A percentile compares a stretch with the other conserved stretches of the same genome.
These are phyloP conservation scores for Larix kaempferi DNA, from an alignment of 75 land plant species.

Conservation along the genomic window DNA sequence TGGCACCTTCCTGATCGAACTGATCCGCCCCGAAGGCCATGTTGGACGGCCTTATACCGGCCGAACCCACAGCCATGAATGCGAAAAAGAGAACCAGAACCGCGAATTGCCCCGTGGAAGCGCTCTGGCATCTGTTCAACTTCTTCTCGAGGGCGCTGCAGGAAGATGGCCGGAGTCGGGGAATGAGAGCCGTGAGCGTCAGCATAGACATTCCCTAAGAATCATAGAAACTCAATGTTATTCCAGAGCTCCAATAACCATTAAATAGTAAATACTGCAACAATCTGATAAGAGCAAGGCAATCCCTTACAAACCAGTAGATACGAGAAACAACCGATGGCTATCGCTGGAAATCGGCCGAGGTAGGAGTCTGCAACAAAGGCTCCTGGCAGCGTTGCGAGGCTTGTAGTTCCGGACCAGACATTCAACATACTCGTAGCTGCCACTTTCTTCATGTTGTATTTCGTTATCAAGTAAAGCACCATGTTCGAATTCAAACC, in stretches of 20 bases:
- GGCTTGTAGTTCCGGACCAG: slow-evolving; percentile 54
- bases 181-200: slow-evolving; percentile 17
- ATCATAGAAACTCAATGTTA: not conserved
- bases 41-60: slow-evolving; percentile 22
- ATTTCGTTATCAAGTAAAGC: slow-evolving; percentile 38
- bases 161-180: slow-evolving; percentile 9
- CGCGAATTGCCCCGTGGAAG: not conserved
- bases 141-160: not conserved
- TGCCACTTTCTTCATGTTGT: slow-evolving; percentile 44
- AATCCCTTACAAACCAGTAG: slow-evolving; percentile 15
- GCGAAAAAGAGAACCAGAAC: slow-evolving; percentile 9
- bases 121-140: not conserved
- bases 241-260: too few relatives aligned
- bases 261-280: not conserved
- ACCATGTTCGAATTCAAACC: slow-evolving; percentile 52
- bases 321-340: slow-evolving; percentile 34
- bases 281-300: not conserved
- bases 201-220: slow-evolving; percentile 10
- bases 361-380: slow-evolving; percentile 66
- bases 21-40: slow-evolving; percentile 35
- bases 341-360: slow-evolving; percentile 53
- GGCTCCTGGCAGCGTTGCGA: slow-evolving; percentile 57
- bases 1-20: slow-evolving; percentile 12
- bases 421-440: slow-evolving; percentile 49
- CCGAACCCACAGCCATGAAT: slow-evolving; percentile 22